phyloP scores from a whole-genome alignment of 768 basidiomycete species.

The Suillus alpinus region DNA sequence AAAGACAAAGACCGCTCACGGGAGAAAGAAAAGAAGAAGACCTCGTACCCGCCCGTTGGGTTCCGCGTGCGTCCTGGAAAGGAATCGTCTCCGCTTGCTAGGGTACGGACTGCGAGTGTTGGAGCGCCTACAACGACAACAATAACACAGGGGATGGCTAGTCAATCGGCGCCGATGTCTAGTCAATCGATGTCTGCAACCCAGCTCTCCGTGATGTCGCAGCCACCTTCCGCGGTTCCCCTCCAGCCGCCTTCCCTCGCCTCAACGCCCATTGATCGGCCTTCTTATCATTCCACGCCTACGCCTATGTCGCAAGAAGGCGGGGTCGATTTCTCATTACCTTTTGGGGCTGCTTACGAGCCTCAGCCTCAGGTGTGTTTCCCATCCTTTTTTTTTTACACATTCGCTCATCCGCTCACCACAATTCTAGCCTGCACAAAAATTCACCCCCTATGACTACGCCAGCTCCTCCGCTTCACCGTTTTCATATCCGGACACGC shows the following conservation, averaged over 20 bases:
- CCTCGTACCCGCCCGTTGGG: constrained; percentile 41
- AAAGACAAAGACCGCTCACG: constrained; percentile 11
- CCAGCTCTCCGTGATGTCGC: not conserved
- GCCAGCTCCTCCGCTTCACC: not conserved
- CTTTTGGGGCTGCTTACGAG: constrained; percentile 22
- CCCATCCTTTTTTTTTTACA: not conserved
- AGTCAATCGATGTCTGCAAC: constrained; percentile 1
- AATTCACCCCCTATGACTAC: not conserved
- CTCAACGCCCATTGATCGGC: constrained; percentile 4
- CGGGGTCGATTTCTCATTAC: constrained; percentile 21
- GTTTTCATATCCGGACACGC: not conserved
- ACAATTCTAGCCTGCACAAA: not conserved
- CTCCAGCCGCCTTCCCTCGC: constrained; percentile 1
- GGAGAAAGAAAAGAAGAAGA: constrained; percentile 44
- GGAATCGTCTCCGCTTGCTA: constrained; percentile 22
- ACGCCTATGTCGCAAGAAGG: constrained; percentile 8
- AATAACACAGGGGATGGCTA: constrained; percentile 3
- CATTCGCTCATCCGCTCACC: not conserved
- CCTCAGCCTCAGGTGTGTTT: constrained; percentile 8
- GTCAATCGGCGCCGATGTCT: constrained; percentile 8
- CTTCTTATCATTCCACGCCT: not conserved
- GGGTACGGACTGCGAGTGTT: constrained; percentile 5
- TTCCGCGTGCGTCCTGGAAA: constrained; percentile 45
- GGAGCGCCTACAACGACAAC: constrained; percentile 11
- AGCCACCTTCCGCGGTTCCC: not conserved